Evolutionary conservation across 2,329 filamentous ascomycete genomes (phyloP).

Genomic region (Pseudogymnoascus sp.): DNA sequence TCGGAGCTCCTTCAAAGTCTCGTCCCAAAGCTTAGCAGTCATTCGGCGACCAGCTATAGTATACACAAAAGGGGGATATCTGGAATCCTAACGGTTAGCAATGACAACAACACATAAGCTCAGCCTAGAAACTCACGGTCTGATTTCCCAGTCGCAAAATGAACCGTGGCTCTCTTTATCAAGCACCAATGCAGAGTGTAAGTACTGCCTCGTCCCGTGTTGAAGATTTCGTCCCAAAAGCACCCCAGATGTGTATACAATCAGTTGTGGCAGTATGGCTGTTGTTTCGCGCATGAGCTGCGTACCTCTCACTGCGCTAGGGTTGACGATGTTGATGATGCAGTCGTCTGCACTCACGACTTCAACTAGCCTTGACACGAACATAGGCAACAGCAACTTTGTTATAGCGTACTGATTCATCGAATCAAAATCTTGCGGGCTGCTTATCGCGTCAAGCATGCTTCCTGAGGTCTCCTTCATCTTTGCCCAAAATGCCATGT

Average conservation of each 20-base stretch:
- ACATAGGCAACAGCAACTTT: constrained; percentile 15
- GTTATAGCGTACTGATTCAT: constrained; percentile 12
- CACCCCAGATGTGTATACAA: constrained; percentile 7
- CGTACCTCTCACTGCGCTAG: constrained; percentile 17
- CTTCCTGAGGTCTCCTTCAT: background rate
- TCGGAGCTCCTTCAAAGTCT: constrained; percentile 28
- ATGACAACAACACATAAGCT: background rate
- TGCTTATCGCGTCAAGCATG: background rate
- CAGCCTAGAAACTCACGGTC: constrained; percentile 19
- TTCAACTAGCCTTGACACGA: constrained; percentile 15
- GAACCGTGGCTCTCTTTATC: constrained; percentile 22
- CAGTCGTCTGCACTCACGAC: constrained; percentile 16
- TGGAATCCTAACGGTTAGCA: background rate
- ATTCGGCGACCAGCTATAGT: constrained; percentile 14
- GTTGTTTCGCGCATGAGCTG: constrained; percentile 11
- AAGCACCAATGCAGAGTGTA: constrained; percentile 17
- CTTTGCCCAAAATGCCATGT: constrained; percentile 16
- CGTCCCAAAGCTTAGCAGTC: constrained; percentile 30
- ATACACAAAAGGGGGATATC: background rate
- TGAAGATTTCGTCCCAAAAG: constrained; percentile 13
- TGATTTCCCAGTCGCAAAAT: constrained; percentile 17
- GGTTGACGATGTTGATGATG: constrained; percentile 20
- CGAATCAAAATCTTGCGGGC: constrained; percentile 3
- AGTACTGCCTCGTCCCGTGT: constrained; percentile 18
- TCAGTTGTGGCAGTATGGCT: background rate